Evolutionary conservation across 495 filamentous ascomycete genomes (phyloP), one percentile per base, ranked within the genome.

Genomic region (Lasiosphaeriaceae sp.): DNA sequence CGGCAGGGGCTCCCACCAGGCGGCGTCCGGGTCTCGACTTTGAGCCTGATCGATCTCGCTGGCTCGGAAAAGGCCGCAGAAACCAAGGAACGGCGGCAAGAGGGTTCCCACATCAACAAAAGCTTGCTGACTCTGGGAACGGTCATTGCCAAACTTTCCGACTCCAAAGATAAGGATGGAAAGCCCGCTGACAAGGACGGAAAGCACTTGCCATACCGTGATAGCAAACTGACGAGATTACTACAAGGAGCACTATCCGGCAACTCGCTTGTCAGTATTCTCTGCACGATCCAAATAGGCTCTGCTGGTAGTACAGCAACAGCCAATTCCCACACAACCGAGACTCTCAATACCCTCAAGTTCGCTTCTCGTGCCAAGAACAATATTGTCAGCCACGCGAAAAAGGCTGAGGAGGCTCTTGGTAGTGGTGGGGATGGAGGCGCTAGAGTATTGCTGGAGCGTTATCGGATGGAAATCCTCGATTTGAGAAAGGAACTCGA

Each of bases 21-120:
- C 49, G 95, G 95, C 58, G 94, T 97, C 20, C 86, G 92, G 43
- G 94, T 98, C 12, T 97, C 92, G 16, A 97, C 95, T 0, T 74
- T 98, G 37, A 96, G 90, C 62, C 75, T 98, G 67, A 98, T 98
- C 61, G 94, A 98, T 83, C 77, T 98, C 57, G 94, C 94, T 47
- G 94, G 94, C 19, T 97, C 94, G 2, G 94, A 98, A 65, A 86
- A 91, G 69, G 94, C 94, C 37, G 94, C 94, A 14, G 94, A 98
- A 64, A 89, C 86, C 35, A 98, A 97, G 66, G 94, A 98, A 72
- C 80, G 94, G 52, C 83, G 95, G 47, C 90, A 91, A 34, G 94
- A 98, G 74, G 94, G 94, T 48, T 91, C 94, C 31, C 94, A 98
- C 68, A 98, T 98, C 75, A 98, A 98, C 76, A 96, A 96, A 72